Evolutionary conservation across 345 rosid species (phyloP).

Genomic region (Carallia pectinifolia): DNA sequence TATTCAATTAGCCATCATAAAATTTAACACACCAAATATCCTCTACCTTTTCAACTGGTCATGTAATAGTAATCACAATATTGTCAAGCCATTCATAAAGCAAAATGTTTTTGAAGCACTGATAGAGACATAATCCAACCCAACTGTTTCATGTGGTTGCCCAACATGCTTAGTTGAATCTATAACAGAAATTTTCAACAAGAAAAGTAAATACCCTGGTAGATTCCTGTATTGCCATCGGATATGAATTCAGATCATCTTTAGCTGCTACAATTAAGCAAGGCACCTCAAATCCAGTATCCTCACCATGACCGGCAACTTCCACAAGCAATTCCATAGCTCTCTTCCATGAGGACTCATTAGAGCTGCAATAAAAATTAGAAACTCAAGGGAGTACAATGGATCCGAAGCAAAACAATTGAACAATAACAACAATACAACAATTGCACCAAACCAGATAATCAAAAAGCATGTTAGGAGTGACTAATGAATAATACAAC

Average conservation of each 20-base stretch:
- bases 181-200: background rate
- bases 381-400: background rate
- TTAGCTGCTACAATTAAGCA: constrained; percentile 93
- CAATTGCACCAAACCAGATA: too few relatives aligned
- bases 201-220: constrained; percentile 57
- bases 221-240: constrained; percentile 88
- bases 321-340: constrained; percentile 87
- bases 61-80: background rate
- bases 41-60: background rate
- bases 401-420: too few relatives aligned
- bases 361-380: constrained; percentile 50
- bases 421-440: too few relatives aligned
- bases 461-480: too few relatives aligned
- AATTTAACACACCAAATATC: background rate
- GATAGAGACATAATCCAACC: background rate
- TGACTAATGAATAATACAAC: too few relatives aligned
- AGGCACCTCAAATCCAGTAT: constrained; percentile 92
- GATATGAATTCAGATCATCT: constrained; percentile 89
- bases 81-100: background rate
- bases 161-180: background rate
- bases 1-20: background rate
- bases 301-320: constrained; percentile 87
- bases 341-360: constrained; percentile 82
- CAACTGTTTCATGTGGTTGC: too few relatives aligned
- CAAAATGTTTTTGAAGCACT: background rate